phyloP scores from a whole-genome alignment of 1,284 basidiomycete genomes.

The Stereum hirsutum region DNA sequence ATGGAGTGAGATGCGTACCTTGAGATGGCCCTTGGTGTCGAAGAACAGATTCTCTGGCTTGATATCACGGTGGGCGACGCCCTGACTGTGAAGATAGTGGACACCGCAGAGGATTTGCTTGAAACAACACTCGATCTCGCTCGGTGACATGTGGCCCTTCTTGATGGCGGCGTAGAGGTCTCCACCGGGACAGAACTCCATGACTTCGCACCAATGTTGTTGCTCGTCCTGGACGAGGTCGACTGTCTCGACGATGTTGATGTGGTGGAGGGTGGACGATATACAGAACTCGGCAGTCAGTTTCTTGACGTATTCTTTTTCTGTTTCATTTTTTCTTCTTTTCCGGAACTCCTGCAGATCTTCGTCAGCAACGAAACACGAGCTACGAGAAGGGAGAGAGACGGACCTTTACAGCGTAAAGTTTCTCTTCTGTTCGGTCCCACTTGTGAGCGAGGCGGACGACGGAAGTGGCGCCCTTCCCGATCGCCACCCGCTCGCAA shows the following conservation, averaged over 20 bases:
- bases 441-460: conserved; percentile 97
- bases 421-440: conserved; percentile 93
- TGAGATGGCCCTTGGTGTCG: conserved; percentile 88
- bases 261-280: conserved; percentile 92
- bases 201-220: conserved; percentile 98
- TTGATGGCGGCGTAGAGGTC: conserved; percentile 98
- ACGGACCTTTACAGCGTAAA: conserved; percentile 96
- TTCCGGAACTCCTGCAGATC: conserved; percentile 85
- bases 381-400: neutral
- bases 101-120: conserved; percentile 92
- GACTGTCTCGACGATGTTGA: conserved; percentile 97
- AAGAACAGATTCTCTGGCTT: conserved; percentile 98
- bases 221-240: conserved; percentile 97
- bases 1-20: no score
- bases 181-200: conserved; percentile 98
- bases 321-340: conserved; percentile 94
- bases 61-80: conserved; percentile 95
- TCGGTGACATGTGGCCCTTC: conserved; percentile 90
- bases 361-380: conserved; percentile 2
- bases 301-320: conserved; percentile 99
- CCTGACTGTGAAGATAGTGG: conserved; percentile 88
- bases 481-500: conserved; percentile 94
- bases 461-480: conserved; percentile 95
- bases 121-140: conserved; percentile 96
- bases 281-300: conserved; percentile 99